Percentiles rank a stretch among this genome's conserved stretches.
Conservation (phyloP, 805 yeast species). For the Lachancea waltii region DNA sequence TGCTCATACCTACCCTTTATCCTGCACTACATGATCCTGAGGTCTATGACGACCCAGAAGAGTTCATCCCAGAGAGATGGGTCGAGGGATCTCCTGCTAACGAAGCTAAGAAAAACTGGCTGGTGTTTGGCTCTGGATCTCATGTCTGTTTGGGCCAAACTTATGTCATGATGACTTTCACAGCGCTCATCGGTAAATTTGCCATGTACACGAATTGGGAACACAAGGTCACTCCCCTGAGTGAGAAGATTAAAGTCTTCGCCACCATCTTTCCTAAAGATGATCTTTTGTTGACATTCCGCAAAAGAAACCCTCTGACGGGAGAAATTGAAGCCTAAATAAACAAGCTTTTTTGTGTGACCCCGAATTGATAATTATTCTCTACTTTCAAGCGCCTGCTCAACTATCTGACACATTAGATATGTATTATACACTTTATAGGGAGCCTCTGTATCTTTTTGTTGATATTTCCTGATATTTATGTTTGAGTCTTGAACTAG, state of each 20-base stretch:
- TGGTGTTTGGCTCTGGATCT: slow-evolving; percentile 95
- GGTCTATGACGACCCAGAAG: slow-evolving; percentile 90
- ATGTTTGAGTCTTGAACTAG: too few relatives aligned
- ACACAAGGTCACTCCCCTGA: slow-evolving; percentile 74
- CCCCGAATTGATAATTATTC: too few relatives aligned
- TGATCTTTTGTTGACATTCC: slow-evolving; percentile 77
- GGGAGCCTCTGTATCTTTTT: slow-evolving; percentile 1
- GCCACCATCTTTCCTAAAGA: slow-evolving; percentile 98
- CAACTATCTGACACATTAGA: too few relatives aligned
- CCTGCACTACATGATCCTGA: slow-evolving; percentile 98
- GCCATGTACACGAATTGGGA: slow-evolving; percentile 71
- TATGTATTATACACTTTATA: slow-evolving; percentile 1
- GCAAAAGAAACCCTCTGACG: slow-evolving; percentile 48
- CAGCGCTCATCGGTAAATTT: slow-evolving; percentile 88
- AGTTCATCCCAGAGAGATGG: slow-evolving; percentile 96
- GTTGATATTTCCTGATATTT: neutral
- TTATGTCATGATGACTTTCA: slow-evolving; percentile 85
- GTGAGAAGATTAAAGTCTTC: slow-evolving; percentile 91
- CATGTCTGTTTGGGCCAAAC: slow-evolving; percentile 94
- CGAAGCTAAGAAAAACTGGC: slow-evolving; percentile 82
- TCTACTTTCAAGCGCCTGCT: neutral
- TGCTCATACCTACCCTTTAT: slow-evolving; percentile 92
- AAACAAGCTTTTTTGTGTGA: neutral
- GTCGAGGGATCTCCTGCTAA: slow-evolving; percentile 65
- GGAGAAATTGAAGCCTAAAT: slow-evolving; percentile 21